phyloP scores from a whole-genome alignment of 1,284 basidiomycete genomes.

The Ceratobasidium sp. region DNA sequence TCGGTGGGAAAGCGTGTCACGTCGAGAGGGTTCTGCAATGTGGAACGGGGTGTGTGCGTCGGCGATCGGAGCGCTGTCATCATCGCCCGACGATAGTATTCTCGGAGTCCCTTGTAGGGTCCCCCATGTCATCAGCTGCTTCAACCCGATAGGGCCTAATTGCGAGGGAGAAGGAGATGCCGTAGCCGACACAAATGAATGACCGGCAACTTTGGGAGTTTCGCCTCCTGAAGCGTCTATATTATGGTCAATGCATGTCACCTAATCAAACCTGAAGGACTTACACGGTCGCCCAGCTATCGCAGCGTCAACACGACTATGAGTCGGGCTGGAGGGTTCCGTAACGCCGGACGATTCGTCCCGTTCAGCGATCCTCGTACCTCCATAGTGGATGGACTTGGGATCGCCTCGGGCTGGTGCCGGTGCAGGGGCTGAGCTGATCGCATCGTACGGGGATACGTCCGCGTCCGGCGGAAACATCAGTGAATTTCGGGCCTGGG shows the following conservation, averaged over 20 bases:
- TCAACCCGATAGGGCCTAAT: conserved; percentile 48
- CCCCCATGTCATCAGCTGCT: conserved; percentile 51
- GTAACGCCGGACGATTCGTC: conserved; percentile 60
- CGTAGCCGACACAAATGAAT: conserved; percentile 53
- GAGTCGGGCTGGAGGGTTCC: conserved; percentile 85
- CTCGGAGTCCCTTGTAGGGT: conserved; percentile 50
- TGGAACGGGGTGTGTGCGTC: conserved; percentile 47
- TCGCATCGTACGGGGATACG: conserved; percentile 77
- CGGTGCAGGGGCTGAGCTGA: conserved; percentile 54
- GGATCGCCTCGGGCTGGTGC: conserved; percentile 63
- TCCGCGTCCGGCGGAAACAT: conserved; percentile 95
- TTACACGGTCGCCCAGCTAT: conserved; percentile 75
- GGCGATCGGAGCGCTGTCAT: conserved; percentile 20
- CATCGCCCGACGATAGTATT: conserved; percentile 46
- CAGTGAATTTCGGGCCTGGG: conserved; percentile 86
- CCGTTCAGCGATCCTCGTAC: conserved; percentile 83
- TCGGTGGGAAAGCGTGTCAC: conserved; percentile 48
- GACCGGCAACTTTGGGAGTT: conserved; percentile 50
- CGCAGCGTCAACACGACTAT: conserved; percentile 88
- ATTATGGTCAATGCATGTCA: conserved; percentile 2
- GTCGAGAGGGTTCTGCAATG: conserved; percentile 47
- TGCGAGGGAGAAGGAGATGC: conserved; percentile 57
- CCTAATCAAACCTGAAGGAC: conserved; percentile 47
- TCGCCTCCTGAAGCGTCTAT: conserved; percentile 46
- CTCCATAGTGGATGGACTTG: conserved; percentile 79